Evolutionary conservation across 208 protist species (phyloP), one percentile per base, ranked within the genome.

Genomic region (Lotmaria passim): DNA sequence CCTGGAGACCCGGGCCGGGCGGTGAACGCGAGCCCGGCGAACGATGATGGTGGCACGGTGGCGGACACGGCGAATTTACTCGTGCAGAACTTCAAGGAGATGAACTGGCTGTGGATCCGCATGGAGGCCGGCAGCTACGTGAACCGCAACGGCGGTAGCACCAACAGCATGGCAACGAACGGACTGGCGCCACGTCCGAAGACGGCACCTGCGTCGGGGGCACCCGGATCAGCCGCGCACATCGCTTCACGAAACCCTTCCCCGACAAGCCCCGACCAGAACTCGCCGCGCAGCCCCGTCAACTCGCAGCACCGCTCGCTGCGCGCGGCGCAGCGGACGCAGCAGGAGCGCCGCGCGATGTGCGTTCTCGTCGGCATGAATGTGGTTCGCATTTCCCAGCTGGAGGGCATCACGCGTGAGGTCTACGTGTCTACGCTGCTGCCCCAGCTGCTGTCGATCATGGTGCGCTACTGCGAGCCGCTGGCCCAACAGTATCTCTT

Each of bases 41-140:
- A 10, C 21, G 56, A 21, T 6, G 79, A 74, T n/a, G 93, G 84
- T 28, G 97, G 96, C 19, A 85, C 69, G 12, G 86, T 98, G 41
- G 55, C 85, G 7, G 97, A 99, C 65, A 93, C 95, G 19, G 90
- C 99, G 31, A 81, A 96, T 23, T 98, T 99, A 43, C 88, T 99
- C 30, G 71, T 99, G 52, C 85, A 93, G 52, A 99, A 99, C 83
- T 99, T 99, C 66, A 88, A 83, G n/a, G 98, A 99, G 82, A 99
- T 99, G 96, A 99, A 98, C 73, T 99, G 98, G 90, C 85, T 99
- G 15, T 99, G 98, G 98, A 98, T 99, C 17, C 90, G 99, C 39
- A 98, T 99, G 93, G 97, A 99, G 85, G 88, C 98, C 47, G 94
- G 98, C 76, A 61, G 77, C 50, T 83, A 85, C 67, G 52, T 47